Evolutionary conservation across 805 yeast species (phyloP).

Genomic region (Candida parachauliodes): DNA sequence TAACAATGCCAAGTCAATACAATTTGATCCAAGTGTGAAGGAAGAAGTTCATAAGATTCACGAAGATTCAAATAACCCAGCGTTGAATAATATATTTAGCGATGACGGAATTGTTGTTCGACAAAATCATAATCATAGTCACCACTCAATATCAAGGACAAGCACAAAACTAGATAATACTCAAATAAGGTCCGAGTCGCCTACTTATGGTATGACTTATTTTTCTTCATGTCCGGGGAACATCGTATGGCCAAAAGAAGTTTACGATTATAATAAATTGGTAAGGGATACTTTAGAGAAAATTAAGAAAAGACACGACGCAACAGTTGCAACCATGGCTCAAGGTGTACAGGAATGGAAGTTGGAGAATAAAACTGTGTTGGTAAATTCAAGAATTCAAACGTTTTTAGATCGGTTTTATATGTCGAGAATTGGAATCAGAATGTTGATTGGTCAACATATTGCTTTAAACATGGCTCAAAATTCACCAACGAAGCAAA

Average conservation of each 20-base stretch:
- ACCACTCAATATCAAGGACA: slow-evolving; percentile 7
- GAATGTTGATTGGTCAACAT: slow-evolving; percentile 94
- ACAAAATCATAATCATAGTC: slow-evolving; percentile 17
- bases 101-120: slow-evolving; percentile 51
- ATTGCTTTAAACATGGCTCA: slow-evolving; percentile 76
- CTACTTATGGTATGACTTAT: slow-evolving; percentile 42
- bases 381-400: slow-evolving; percentile 72
- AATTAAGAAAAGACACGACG: slow-evolving; percentile 84
- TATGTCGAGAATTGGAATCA: slow-evolving; percentile 86
- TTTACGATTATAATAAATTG: slow-evolving; percentile 61
- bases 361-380: slow-evolving; percentile 39
- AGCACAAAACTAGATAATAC: slow-evolving; percentile 1
- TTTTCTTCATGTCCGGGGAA: slow-evolving; percentile 54
- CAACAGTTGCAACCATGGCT: slow-evolving; percentile 88
- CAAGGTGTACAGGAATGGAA: slow-evolving; percentile 94
- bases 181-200: slow-evolving; percentile 22
- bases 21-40: not conserved
- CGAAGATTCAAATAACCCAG: slow-evolving; percentile 24
- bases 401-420: slow-evolving; percentile 81
- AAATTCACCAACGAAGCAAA: slow-evolving; percentile 37
- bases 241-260: slow-evolving; percentile 69
- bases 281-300: slow-evolving; percentile 65
- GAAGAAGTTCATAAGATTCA: slow-evolving; percentile 7
- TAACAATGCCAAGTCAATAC: slow-evolving; percentile 6
- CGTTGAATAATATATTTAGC: slow-evolving; percentile 36